Evolutionary conservation across 2,329 filamentous ascomycete species (phyloP), one percentile per base, ranked within the genome.

Genomic region (Paecilomyces sp.): DNA sequence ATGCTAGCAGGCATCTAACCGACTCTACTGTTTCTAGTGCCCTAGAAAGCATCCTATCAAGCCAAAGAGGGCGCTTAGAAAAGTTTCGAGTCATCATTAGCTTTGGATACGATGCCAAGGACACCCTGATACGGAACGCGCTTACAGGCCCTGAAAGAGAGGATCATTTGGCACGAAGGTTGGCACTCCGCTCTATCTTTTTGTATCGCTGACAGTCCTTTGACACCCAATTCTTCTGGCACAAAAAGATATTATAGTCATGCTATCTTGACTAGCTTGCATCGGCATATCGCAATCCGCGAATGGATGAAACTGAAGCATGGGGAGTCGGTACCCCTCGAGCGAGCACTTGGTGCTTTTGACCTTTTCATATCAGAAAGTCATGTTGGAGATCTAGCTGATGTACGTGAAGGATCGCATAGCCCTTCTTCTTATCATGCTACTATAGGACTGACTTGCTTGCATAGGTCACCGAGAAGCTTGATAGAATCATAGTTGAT

Each of bases 361-460:
- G 94, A 97, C 73, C 83, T 97, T 75, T 97, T 97, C 74, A 85
- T 96, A 54, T 79, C 93, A 30, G 85, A 88, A 64, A 88, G 88
- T 58, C 83, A 85, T 18, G 80, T 82, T 31, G 86, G 88, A n/a
- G 91, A 95, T 69, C 75, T 93, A 57, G 82, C 89, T 59, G 86
- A 91, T 76, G 88, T 88, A 75, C 60, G 82, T 68, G 34, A 53
- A 41, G 18, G 9, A 12, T 12, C 9, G 2, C 36, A 41, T n/a
- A 41, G 13, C 12, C 36, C n/a, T 13, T 6, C 15, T 18, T 47
- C 2, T 47, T 9, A 18, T 2, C 41, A 3, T 47, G 36, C 6
- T n/a, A 15, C 8, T 6, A 2, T 53, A 1, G 15, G 5, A 22
- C 28, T 36, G 31, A 30, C 60, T 70, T 56, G 69, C 59, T n/a